phyloP scores from a whole-genome alignment of 345 rosid genomes.

The Moringa oleifera region DNA sequence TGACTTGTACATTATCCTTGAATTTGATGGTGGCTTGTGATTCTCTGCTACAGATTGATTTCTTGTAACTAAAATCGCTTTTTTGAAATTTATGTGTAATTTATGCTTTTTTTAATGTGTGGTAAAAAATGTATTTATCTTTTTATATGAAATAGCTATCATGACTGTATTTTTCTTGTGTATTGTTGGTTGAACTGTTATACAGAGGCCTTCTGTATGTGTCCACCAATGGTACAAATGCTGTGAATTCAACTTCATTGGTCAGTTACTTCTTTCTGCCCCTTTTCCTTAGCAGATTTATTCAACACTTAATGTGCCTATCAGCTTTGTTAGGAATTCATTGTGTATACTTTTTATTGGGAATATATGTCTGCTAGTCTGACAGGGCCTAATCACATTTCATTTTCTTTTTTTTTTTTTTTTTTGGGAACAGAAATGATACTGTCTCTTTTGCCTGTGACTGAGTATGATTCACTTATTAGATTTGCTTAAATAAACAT shows the following conservation, averaged over 20 bases:
- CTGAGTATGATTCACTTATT: neutral
- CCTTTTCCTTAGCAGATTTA: neutral
- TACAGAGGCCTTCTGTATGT: conserved; percentile 40
- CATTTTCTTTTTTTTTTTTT: too few species aligned
- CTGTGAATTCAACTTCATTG: conserved; percentile 41
- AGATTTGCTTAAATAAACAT: neutral
- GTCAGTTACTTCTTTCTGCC: conserved; percentile 32
- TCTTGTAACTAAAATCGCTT: neutral
- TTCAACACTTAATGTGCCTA: neutral
- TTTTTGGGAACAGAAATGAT: neutral
- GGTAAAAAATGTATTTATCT: neutral
- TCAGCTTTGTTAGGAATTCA: neutral
- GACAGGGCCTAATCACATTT: neutral
- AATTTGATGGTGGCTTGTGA: neutral
- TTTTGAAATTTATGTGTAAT: neutral
- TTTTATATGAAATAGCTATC: neutral
- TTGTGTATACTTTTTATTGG: neutral
- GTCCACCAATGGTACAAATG: conserved; percentile 36
- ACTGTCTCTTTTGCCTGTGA: neutral
- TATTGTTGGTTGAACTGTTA: conserved; percentile 13
- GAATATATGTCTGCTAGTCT: neutral
- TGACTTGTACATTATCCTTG: neutral
- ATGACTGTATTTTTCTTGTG: conserved; percentile 1
- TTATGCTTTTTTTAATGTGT: neutral
- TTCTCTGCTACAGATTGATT: neutral